Base-by-base conservation (phyloP, 495 filamentous ascomycete genomes). In the Aspergillus funiculosus region DNA sequence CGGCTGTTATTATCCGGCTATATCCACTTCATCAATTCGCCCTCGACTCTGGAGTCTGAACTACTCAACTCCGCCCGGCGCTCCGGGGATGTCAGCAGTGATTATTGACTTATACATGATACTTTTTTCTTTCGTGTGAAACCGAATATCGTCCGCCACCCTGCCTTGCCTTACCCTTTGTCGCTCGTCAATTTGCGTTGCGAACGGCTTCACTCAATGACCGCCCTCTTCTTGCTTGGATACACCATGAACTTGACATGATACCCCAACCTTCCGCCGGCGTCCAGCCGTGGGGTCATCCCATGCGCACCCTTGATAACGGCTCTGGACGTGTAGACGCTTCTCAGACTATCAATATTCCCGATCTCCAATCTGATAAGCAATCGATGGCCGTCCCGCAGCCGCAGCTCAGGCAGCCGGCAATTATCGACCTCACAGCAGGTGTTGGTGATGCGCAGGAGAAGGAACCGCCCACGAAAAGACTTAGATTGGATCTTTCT, bases 231-330 rank as follows among this genome's bases (percentile, higher is more conserved):
- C 18, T 48, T 50, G 44, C 56, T 41, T 47, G 39, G 34, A 51
- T 54, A 61, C 63, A 68, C 54, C 61, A 73, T 73, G 69, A 65
- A 50, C 56, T 61, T 60, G 63, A 62, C 57, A 73, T 73, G 69
- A 73, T 68, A 54, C 65, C 68, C 41, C 65, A 70, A 63, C 58
- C 69, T 46, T 71, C 68, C 54, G 65, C 62, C 55, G 67, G 66
- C 59, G 62, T 63, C 60, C 69, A 70, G 60, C 50, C 62, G 35
- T 69, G 65, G 68, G 64, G 63, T 32, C 61, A 64, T 43, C 59
- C 62, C 41, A 55, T 64, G 54, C 66, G 65, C 44, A 47, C 62
- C 40, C 48, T 61, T 46, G 67, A 67, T 59, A 63, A 58, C 51
- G 64, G 54, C 56, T 39, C 57, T 36, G 62, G 59, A 50, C 62